These are phyloP conservation scores for Atractiella rhizophila DNA, from an alignment of 768 basidiomycete genomes.

Conservation along the genomic window DNA sequence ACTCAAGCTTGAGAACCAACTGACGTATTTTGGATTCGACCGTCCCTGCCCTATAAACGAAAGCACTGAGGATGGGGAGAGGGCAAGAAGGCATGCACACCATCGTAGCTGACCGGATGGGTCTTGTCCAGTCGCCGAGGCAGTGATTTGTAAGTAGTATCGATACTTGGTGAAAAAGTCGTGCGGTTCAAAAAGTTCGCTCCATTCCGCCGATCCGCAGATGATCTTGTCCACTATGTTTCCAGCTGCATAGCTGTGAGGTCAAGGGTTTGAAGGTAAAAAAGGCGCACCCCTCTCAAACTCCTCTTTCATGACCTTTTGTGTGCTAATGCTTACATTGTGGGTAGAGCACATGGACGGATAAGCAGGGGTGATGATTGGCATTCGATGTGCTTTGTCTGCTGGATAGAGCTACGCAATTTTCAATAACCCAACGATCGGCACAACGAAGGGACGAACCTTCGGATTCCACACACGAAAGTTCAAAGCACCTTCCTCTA, in stretches of 20 bases:
- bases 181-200: constrained; percentile 76
- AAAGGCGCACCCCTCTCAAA: constrained; percentile 51
- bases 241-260: constrained; percentile 29
- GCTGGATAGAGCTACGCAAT: constrained; percentile 49
- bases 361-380: constrained; percentile 96
- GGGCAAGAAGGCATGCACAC: constrained; percentile 26
- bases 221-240: constrained; percentile 85
- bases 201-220: constrained; percentile 57
- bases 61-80: not conserved
- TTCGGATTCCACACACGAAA: constrained; percentile 68
- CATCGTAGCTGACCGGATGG: constrained; percentile 77
- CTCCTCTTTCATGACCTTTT: constrained; percentile 85
- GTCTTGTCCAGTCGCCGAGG: constrained; percentile 61
- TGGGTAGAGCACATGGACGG: constrained; percentile 98
- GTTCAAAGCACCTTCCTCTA: constrained; percentile 36
- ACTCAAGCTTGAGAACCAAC: constrained; percentile 92
- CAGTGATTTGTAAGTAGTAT: constrained; percentile 86
- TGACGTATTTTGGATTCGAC: constrained; percentile 90
- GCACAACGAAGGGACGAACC: constrained; percentile 25
- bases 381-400: constrained; percentile 90
- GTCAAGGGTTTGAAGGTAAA: not conserved
- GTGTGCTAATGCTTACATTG: constrained; percentile 84
- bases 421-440: not conserved
- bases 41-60: constrained; percentile 48
- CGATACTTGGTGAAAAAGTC: constrained; percentile 94